These are phyloP conservation scores for Neolentinus lepideus DNA, from an alignment of 1,284 basidiomycete genomes.

Conservation along the genomic window DNA sequence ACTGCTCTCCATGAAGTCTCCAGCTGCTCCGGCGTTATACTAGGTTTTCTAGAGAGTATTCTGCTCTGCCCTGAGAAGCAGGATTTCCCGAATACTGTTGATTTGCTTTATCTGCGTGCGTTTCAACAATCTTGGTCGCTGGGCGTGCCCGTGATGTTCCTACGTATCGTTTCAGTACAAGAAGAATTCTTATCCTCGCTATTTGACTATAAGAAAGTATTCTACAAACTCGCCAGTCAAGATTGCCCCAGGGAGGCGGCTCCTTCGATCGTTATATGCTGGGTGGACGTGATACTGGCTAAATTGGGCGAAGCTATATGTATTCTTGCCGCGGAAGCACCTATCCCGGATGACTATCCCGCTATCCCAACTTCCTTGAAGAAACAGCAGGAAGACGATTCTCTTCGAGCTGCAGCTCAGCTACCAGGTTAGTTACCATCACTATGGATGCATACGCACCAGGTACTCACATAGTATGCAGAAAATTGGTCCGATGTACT, in stretches of 20 bases:
- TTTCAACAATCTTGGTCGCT: neutral
- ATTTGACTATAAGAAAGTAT: slow-evolving; percentile 42
- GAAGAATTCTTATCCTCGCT: slow-evolving; percentile 26
- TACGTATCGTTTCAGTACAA: slow-evolving; percentile 12
- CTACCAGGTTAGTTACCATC: slow-evolving; percentile 44
- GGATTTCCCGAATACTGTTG: neutral
- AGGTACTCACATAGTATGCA: slow-evolving; percentile 16
- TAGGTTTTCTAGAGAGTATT: neutral
- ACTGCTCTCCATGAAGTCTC: neutral
- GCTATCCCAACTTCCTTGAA: slow-evolving; percentile 23
- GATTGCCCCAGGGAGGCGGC: slow-evolving; percentile 13
- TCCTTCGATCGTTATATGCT: slow-evolving; percentile 38
- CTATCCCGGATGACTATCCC: slow-evolving; percentile 10
- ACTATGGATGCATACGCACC: neutral
- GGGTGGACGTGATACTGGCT: slow-evolving; percentile 56
- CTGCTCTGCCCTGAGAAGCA: neutral
- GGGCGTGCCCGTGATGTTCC: neutral
- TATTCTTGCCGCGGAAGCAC: slow-evolving; percentile 24
- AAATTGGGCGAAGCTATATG: slow-evolving; percentile 39
- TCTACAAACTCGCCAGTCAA: slow-evolving; percentile 32
- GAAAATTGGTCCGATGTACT: slow-evolving; percentile 45
- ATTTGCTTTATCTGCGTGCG: neutral
- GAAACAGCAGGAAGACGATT: slow-evolving; percentile 38
- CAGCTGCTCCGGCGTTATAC: neutral
- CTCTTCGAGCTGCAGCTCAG: slow-evolving; percentile 50